These are phyloP conservation scores for Ceriops tagal DNA, from an alignment of 345 rosid genomes.

Conservation along the genomic window DNA sequence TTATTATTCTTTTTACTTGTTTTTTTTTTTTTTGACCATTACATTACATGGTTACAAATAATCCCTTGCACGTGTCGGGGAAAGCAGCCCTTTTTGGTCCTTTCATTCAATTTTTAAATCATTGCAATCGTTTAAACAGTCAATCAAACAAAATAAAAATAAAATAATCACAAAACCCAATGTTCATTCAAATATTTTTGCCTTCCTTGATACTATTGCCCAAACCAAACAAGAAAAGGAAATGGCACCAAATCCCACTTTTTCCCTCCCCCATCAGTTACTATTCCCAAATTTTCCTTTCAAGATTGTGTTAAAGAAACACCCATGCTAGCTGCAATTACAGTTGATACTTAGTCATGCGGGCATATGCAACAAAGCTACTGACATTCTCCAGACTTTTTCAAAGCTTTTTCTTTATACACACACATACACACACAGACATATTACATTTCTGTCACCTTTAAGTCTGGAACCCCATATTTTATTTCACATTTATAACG, in stretches of 20 bases:
- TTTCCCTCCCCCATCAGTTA: no score
- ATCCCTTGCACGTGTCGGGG: no score
- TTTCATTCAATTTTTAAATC: no score
- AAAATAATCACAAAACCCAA: no score
- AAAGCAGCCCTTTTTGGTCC: no score
- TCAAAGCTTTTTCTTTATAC: conserved; percentile 7
- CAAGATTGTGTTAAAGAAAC: not conserved
- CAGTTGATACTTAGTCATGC: not conserved
- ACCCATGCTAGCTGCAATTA: conserved; percentile 26
- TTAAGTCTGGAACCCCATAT: conserved; percentile 27
- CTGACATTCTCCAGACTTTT: conserved; percentile 33
- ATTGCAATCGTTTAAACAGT: no score
- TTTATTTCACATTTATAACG: conserved; percentile 20
- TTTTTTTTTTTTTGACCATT: not conserved
- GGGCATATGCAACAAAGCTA: not conserved
- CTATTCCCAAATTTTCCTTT: not conserved
- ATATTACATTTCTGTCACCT: conserved; percentile 11
- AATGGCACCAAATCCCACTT: no score
- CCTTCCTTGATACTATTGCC: no score
- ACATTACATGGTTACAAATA: no score
- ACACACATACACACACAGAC: not conserved
- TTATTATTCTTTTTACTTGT: not conserved
- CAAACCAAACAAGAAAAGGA: no score
- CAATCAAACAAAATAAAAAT: no score
- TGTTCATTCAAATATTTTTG: no score